Evolutionary conservation across 495 filamentous ascomycete genomes (phyloP).

Genomic region (Haplographium delicatum): DNA sequence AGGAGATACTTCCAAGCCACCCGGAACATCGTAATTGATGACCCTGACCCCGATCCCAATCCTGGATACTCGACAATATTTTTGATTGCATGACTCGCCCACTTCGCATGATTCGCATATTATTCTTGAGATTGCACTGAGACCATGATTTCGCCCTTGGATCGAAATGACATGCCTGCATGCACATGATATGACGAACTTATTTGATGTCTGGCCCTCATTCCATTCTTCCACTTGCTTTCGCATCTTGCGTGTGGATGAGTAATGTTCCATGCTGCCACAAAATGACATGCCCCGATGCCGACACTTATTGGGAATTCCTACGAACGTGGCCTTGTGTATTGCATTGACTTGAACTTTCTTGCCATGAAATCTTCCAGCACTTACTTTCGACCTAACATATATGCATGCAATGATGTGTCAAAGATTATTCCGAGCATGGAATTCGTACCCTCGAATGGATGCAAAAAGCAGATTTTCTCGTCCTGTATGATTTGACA

Average conservation of each 20-base stretch:
- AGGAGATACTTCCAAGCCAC: constrained; percentile 25
- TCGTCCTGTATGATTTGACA: background rate
- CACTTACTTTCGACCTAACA: constrained; percentile 10
- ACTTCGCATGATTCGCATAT: constrained; percentile 24
- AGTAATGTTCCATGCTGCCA: constrained; percentile 2
- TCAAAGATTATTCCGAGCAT: background rate
- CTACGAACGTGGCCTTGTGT: background rate
- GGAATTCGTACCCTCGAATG: background rate
- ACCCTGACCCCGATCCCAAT: constrained; percentile 8
- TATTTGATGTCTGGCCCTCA: constrained; percentile 8
- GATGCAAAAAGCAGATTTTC: background rate
- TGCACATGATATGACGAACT: constrained; percentile 19
- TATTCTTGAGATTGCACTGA: constrained; percentile 24
- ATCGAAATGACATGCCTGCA: constrained; percentile 23
- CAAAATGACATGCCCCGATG: constrained; percentile 15
- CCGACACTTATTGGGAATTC: background rate
- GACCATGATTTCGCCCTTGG: constrained; percentile 22
- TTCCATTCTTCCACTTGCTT: constrained; percentile 15
- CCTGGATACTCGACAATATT: constrained; percentile 6
- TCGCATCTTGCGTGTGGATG: too few relatives aligned
- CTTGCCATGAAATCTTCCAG: constrained; percentile 18
- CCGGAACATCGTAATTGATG: constrained; percentile 27
- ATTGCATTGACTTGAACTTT: constrained; percentile 19
- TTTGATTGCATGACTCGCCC: constrained; percentile 28
- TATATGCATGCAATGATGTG: constrained; percentile 12